A percentile compares a stretch with the other conserved stretches of the same genome.
Conservation (phyloP, 1,284 basidiomycete genomes). For the Lignosus rhinocerotis region DNA sequence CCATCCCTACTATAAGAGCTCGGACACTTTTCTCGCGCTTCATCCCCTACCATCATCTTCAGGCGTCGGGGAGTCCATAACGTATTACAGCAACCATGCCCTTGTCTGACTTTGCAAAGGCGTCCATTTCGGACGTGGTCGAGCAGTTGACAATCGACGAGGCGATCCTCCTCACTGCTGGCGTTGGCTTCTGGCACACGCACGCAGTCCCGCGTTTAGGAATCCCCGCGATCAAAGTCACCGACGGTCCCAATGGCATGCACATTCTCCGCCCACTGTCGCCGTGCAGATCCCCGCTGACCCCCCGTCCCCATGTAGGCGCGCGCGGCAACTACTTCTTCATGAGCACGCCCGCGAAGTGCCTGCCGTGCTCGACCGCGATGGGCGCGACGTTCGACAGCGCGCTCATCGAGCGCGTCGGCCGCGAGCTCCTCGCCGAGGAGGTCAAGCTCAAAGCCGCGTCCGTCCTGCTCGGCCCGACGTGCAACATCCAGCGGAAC, state of each 20-base stretch:
- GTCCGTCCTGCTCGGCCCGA: slow-evolving; percentile 72
- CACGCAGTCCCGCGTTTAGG: slow-evolving; percentile 62
- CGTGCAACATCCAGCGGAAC: slow-evolving; percentile 78
- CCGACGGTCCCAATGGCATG: slow-evolving; percentile 73
- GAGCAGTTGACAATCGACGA: slow-evolving; percentile 70
- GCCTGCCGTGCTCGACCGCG: slow-evolving; percentile 65
- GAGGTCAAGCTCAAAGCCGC: slow-evolving; percentile 75
- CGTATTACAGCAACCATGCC: slow-evolving; percentile 43
- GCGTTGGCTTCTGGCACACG: slow-evolving; percentile 79
- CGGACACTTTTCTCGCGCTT: background rate
- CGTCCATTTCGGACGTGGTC: slow-evolving; percentile 58
- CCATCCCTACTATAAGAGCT: slow-evolving; percentile 15
- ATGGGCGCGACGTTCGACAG: slow-evolving; percentile 76
- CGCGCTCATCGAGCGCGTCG: slow-evolving; percentile 62
- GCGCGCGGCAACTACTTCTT: slow-evolving; percentile 40
- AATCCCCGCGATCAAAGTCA: slow-evolving; percentile 74
- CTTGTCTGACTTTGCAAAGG: slow-evolving; percentile 68
- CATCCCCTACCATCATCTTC: background rate
- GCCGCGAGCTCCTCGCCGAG: slow-evolving; percentile 63
- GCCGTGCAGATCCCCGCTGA: background rate
- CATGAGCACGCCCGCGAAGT: slow-evolving; percentile 58
- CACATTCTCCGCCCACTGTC: background rate
- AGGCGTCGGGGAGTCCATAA: background rate
- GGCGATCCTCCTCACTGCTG: slow-evolving; percentile 68
- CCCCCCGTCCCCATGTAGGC: slow-evolving; percentile 21